phyloP scores from a whole-genome alignment of 441 rosid species.

The California macrophylla region DNA sequence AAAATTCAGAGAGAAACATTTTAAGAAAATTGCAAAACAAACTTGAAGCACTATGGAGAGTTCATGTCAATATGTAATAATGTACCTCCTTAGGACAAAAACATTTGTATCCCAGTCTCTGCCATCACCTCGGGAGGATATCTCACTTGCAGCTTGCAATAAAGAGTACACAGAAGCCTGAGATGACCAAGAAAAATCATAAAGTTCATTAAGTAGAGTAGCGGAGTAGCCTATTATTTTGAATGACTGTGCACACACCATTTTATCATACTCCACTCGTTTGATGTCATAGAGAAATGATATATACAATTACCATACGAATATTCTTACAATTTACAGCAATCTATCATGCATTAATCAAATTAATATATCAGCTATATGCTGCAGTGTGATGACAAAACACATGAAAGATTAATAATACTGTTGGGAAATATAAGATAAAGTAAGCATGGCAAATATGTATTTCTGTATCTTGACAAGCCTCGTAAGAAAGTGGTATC shows the following conservation, averaged over 20 bases:
- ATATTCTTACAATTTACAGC: neutral
- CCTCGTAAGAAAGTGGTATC: slow-evolving; percentile 94
- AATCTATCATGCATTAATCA: neutral
- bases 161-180: slow-evolving; percentile 84
- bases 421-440: neutral
- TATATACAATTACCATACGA: neutral
- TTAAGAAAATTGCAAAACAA: too few relatives aligned
- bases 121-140: slow-evolving; percentile 66
- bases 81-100: slow-evolving; percentile 82
- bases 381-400: neutral
- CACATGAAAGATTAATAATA: neutral
- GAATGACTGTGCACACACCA: too few relatives aligned
- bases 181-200: slow-evolving; percentile 26
- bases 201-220: too few relatives aligned
- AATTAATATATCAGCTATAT: neutral
- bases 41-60: too few relatives aligned
- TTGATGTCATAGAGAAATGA: too few relatives aligned
- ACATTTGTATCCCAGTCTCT: slow-evolving; percentile 65
- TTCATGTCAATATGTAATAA: too few relatives aligned
- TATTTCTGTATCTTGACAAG: slow-evolving; percentile 17
- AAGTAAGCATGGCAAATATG: neutral
- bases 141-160: slow-evolving; percentile 86
- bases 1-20: too few relatives aligned
- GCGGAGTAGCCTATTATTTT: too few relatives aligned
- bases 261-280: too few relatives aligned